Evolutionary conservation across 331 rosid species (phyloP).

Genomic region (Telfairia occidentalis): DNA sequence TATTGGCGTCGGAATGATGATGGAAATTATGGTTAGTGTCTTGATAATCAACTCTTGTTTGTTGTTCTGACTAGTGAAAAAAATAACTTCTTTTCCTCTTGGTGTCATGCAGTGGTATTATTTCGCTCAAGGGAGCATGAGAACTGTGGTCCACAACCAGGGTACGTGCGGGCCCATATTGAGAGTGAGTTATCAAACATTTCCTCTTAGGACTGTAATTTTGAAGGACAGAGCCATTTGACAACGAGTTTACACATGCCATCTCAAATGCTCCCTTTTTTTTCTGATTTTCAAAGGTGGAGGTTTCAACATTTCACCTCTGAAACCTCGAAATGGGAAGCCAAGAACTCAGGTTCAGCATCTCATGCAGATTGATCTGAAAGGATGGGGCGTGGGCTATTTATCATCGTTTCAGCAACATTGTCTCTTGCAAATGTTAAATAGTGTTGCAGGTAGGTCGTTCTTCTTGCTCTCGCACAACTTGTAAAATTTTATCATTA

Average conservation of each 20-base stretch:
- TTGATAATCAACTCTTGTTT: conserved; percentile 15
- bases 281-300: conserved; percentile 55
- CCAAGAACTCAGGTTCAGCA: conserved; percentile 98
- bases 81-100: conserved; percentile 19
- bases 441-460: conserved; percentile 90
- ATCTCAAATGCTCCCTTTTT: neutral
- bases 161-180: conserved; percentile 90
- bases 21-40: conserved; percentile 73
- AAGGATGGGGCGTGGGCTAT: conserved; percentile 98
- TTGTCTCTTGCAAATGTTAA: conserved; percentile 91
- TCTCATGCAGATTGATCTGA: conserved; percentile 95
- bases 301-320: conserved; percentile 83
- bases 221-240: conserved; percentile 19
- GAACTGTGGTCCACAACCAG: conserved; percentile 92
- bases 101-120: conserved; percentile 65
- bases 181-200: conserved; percentile 56
- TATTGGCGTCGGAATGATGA: conserved; percentile 99
- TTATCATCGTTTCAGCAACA: conserved; percentile 90
- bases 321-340: conserved; percentile 85
- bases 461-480: conserved; percentile 11
- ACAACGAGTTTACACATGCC: conserved; percentile 6
- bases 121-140: conserved; percentile 93
- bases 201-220: neutral
- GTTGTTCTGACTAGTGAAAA: neutral
- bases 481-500: neutral